Evolutionary conservation across 169 alveolate species (phyloP), one percentile per base, ranked within the genome.

Genomic region (Plasmodium relictum): DNA sequence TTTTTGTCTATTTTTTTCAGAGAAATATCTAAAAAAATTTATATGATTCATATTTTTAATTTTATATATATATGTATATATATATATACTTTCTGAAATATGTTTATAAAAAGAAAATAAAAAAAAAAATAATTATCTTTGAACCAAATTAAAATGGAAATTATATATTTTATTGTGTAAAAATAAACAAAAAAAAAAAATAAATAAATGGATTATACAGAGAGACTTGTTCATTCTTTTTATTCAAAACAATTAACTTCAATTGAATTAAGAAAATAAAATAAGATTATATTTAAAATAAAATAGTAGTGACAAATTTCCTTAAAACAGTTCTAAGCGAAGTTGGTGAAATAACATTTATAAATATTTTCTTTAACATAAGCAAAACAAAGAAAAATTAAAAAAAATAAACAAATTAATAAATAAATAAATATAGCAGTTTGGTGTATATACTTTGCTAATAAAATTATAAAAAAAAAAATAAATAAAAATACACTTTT

Each of bases 11-110:
- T 41, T 61, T 54, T 26, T 61, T 61, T 76, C 88, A 39, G 88
- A 76, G 44, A 76, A 76, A 76, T 62, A 76, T 62, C 61, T 76
- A 42, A 76, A 76, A 76, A 76, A 39, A 22, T 76, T 76, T 18
- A 76, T 22, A 7, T 63, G 89, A 18, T 26, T 78, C 89, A 78
- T 78, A 16, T 18, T 74, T 41, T 44, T 62, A 9, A 26, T 16
- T 39, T 24, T 58, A 48, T 41, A 26, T 59, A 41, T 20, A 20
- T 61, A 61, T 66, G 63, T 63, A 50, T 44, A 61, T n/a, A 31
- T 68, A 18, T 50, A 62, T 16, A 22, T 18, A 0, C 18, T 31
- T 31, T 31, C 3, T 31, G 39, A 31, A 31, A 31, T 31, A 31
- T 31, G 39, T 31, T 31, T 2, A 31, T 31, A 31, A 31, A 31